Conservation (phyloP, 1,284 basidiomycete species). For the Leccinum subrobustum region DNA sequence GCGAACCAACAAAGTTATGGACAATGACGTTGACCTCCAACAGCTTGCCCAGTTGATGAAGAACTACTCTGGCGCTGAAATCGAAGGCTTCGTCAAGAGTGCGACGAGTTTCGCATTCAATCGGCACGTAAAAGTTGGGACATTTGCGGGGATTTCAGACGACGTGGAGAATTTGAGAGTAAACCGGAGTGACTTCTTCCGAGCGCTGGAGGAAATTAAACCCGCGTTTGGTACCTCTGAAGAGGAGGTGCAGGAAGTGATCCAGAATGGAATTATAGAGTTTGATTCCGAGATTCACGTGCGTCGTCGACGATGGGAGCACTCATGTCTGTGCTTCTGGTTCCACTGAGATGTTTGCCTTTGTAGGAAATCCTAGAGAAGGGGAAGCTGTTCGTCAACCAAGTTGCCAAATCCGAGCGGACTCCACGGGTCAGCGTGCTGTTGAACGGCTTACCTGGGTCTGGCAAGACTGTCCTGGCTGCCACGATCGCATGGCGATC, state of each 20-base stretch:
- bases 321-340: neutral
- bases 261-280: conserved; percentile 97
- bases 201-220: conserved; percentile 93
- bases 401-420: conserved; percentile 87
- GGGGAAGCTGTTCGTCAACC: conserved; percentile 92
- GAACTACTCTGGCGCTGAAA: conserved; percentile 98
- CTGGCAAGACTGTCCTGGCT: conserved; percentile 95
- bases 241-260: conserved; percentile 92
- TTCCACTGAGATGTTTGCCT: conserved; percentile 11
- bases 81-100: conserved; percentile 95
- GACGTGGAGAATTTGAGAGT: conserved; percentile 94
- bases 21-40: conserved; percentile 77
- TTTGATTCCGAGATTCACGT: conserved; percentile 78
- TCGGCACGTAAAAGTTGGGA: conserved; percentile 96
- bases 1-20: conserved; percentile 91
- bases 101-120: conserved; percentile 99
- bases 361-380: conserved; percentile 82
- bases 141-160: conserved; percentile 94
- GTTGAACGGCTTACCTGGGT: conserved; percentile 86
- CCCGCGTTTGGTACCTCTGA: conserved; percentile 98
- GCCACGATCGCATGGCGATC: conserved; percentile 94
- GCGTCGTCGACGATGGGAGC: conserved; percentile 30
- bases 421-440: conserved; percentile 93
- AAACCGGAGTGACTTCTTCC: conserved; percentile 85
- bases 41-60: conserved; percentile 89